Evolutionary conservation across 495 filamentous ascomycete genomes (phyloP), one percentile per base, ranked within the genome.

Genomic region (Collariella sp.): DNA sequence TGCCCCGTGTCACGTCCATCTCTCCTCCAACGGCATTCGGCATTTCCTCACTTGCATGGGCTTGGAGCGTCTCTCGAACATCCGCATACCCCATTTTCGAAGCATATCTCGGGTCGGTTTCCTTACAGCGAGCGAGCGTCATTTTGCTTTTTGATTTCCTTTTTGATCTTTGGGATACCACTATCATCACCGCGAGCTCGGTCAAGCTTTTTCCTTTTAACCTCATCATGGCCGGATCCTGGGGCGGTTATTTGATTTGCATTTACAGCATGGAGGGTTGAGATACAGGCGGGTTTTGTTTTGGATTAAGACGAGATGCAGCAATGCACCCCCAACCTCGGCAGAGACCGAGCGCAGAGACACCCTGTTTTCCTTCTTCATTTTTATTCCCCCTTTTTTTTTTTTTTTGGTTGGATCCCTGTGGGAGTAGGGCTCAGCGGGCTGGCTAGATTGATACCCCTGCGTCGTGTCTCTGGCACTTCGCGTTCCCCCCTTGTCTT

Each of bases 261-360:
- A 76, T 76, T 75, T 76, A 68, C 70, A 67, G 67, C 62, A 67
- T 57, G 66, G 64, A 64, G 52, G 63, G 61, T 64, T 56, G 58
- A 66, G 52, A 71, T 73, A 72, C 67, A 66, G 70, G 69, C 61
- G 62, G 62, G 53, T 62, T 66, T 70, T 60, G 62, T 60, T 58
- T 61, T 66, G 16, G 33, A 60, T 64, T 60, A 47, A 64, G 71
- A 68, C 63, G 68, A 74, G 58, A 74, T 64, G 74, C 74, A 76
- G 74, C 74, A 73, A 76, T 76, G 74, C 74, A 75, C 51, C 66
- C 66, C 64, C 54, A 65, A 56, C 62, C 68, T 71, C 66, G 67
- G 70, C 64, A 63, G 16, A 72, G 63, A 65, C 67, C 71, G 67
- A 66, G 71, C 18, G 12, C 26, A 74, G 67, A 67, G 69, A 67